Base-by-base conservation (phyloP, 148 eudicot species). In the Rhododendron molle region DNA sequence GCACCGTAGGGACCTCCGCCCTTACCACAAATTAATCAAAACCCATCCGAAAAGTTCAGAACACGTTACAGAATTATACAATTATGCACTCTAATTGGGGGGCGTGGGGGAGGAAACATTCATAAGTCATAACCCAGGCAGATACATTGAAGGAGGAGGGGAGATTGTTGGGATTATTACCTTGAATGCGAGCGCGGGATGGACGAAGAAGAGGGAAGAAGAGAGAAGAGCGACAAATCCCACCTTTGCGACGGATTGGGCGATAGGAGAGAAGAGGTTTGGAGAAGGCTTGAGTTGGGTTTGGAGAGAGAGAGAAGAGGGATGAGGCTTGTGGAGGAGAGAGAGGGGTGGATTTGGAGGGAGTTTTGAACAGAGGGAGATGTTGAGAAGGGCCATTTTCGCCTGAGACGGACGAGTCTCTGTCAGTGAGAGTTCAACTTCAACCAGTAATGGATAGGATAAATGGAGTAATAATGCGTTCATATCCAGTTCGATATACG, bases 1-100 rank as follows among this genome's bases (percentile, higher is more conserved):
- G 94, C 88, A 86, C 99, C 98, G 78, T 95, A 96, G 16, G 99
- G 99, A 30, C 99, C 99, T 89, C 99, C 98, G 69, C 99, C 99
- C 98, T 96, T 84, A 73, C 30, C 86, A 84, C 85, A 81, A 85
- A 76, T 86, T 49, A 36, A 83, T 67, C 38, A 82, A 49, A 84
- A 8, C 4, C 74, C 69, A 87, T 72, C 16, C 82, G 10, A 23
- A 50, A 44, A 54, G 71, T 32, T 16, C 83, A 26, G 43, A 62
- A 38, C n/a, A 30, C 30, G 14, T n/a, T 32, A 52, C 71, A 76
- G 76, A 36, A 76, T 7, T 1, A 32, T 82, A 67, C 7, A 69
- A 7, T 46, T 52, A 11, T 0, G 26, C 3, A 62, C 30, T 62
- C 71, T 28, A n/a, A 62, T 8, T 20, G 10, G 28, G 10, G 26